These are phyloP conservation scores for Streptanthus diversifolius DNA, from an alignment of 345 rosid genomes.

Conservation along the genomic window DNA sequence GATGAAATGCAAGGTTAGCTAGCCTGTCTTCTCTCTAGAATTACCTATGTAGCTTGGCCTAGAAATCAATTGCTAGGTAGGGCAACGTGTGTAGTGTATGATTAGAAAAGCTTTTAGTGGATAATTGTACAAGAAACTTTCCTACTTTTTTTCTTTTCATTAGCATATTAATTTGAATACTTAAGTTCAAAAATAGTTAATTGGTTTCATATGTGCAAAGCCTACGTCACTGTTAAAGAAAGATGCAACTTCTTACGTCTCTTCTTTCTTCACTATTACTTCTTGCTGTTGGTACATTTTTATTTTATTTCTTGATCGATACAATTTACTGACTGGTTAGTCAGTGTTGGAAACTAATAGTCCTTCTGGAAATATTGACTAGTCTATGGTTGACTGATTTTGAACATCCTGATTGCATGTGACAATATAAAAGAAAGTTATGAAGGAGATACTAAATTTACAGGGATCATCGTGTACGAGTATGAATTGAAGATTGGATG, in stretches of 20 bases:
- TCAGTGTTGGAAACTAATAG: neutral
- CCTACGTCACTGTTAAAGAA: neutral
- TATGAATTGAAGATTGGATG: slow-evolving; percentile 97
- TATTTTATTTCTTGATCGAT: neutral
- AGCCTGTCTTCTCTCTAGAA: neutral
- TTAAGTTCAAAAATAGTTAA: neutral
- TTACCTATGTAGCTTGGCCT: slow-evolving; percentile 7
- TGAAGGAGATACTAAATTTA: slow-evolving; percentile 6
- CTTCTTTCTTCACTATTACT: neutral
- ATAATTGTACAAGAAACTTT: neutral
- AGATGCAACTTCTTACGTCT: neutral
- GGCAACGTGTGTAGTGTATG: slow-evolving; percentile 4
- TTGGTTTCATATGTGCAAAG: neutral
- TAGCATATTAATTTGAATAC: slow-evolving; percentile 1
- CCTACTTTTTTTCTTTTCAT: neutral
- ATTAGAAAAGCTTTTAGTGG: neutral
- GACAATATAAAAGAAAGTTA: slow-evolving; percentile 6
- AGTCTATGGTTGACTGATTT: slow-evolving; percentile 8
- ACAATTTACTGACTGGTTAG: neutral
- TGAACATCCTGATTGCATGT: slow-evolving; percentile 11
- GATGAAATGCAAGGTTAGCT: slow-evolving; percentile 98
- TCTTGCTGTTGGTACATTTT: slow-evolving; percentile 6
- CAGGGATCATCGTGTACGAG: slow-evolving; percentile 93
- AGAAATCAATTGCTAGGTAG: neutral
- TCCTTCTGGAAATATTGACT: slow-evolving; percentile 12